These are phyloP conservation scores for Deuterostichococcus epilithicus DNA, from an alignment of 139 green algal species.

Conservation along the genomic window DNA sequence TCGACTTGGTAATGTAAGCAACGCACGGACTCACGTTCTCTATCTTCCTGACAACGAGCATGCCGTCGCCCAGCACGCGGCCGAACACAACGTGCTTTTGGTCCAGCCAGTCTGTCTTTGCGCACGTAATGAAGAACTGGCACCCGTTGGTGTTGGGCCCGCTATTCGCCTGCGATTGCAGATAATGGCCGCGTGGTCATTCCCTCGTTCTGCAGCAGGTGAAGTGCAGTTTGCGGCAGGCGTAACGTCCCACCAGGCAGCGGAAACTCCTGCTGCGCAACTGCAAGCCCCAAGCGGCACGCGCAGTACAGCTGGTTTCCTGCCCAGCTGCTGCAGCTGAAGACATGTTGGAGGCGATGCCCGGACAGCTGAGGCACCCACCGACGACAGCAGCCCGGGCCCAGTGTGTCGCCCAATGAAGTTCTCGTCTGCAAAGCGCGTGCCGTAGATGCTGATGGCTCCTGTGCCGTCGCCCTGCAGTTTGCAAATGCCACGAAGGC, in stretches of 20 bases:
- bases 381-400: conserved; percentile 88
- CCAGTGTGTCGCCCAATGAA: conserved; percentile 94
- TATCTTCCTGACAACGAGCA: conserved; percentile 92
- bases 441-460: conserved; percentile 91
- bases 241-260: too few species aligned
- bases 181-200: too few species aligned
- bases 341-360: too few species aligned
- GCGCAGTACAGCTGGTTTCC: conserved; percentile 12
- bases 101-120: conserved; percentile 92
- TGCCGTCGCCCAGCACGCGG: conserved; percentile 76
- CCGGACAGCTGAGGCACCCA: too few species aligned
- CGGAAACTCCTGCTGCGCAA: too few species aligned
- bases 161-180: conserved; percentile 74
- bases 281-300: too few species aligned
- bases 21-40: conserved; percentile 77
- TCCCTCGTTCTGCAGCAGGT: too few species aligned
- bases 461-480: conserved; percentile 88
- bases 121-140: conserved; percentile 98
- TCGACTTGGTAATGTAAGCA: too few species aligned
- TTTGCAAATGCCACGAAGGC: neutral
- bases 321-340: neutral
- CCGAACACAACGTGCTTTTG: conserved; percentile 95
- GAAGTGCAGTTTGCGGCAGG: too few species aligned
- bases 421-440: conserved; percentile 89
- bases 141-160: conserved; percentile 84